Conservation (phyloP, 140 eudicot genomes). For the Bidens hawaiensis region DNA sequence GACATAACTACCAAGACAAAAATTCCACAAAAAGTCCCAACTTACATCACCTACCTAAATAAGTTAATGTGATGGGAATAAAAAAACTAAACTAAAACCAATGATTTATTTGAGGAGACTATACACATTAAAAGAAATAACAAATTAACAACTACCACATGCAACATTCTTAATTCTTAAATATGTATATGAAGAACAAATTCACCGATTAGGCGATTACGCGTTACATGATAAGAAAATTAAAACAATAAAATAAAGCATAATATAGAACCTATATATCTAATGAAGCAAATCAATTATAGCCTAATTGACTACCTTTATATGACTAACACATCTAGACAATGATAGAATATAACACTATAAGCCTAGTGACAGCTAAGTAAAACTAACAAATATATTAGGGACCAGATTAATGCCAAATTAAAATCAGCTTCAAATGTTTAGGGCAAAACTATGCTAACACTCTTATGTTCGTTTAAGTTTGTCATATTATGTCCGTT, state of each 20-base stretch:
- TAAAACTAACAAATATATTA: background rate
- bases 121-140: background rate
- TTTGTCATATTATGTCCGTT: no score
- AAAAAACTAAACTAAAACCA: background rate
- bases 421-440: background rate
- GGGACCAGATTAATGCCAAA: background rate
- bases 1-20: conserved; percentile 9
- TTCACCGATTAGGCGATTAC: background rate
- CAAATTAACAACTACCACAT: conserved; percentile 12
- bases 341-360: conserved; percentile 16
- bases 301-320: background rate
- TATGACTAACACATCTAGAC: conserved; percentile 10
- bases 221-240: background rate
- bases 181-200: background rate
- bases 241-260: background rate
- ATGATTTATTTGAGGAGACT: background rate
- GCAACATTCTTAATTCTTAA: conserved; percentile 3
- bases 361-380: conserved; percentile 8
- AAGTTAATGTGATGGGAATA: background rate
- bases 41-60: conserved; percentile 4
- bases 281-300: conserved; percentile 10
- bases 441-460: background rate
- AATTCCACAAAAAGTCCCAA: conserved; percentile 3
- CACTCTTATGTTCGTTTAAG: no score
- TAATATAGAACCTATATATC: background rate